Conservation (phyloP, 805 yeast genomes). For the Metschnikowia corniflorae region DNA sequence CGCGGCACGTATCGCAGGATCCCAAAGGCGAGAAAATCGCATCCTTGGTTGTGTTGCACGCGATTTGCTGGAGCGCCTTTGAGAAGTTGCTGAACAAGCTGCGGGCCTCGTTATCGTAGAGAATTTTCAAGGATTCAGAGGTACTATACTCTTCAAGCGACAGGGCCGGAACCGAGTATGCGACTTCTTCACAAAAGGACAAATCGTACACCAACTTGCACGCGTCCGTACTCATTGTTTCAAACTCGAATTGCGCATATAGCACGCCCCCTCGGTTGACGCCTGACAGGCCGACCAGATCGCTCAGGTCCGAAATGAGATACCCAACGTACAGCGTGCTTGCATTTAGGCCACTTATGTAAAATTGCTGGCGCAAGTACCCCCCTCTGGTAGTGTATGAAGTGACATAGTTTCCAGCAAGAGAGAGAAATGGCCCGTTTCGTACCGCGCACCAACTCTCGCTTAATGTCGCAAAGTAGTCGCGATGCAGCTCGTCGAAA, state of each 20-base stretch:
- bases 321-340: slow-evolving; percentile 65
- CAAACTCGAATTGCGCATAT: slow-evolving; percentile 53
- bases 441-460: slow-evolving; percentile 71
- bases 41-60: slow-evolving; percentile 69
- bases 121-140: slow-evolving; percentile 18
- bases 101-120: slow-evolving; percentile 65
- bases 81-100: slow-evolving; percentile 61
- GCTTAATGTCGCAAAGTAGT: slow-evolving; percentile 38
- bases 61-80: slow-evolving; percentile 67
- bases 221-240: slow-evolving; percentile 48
- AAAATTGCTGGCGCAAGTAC: slow-evolving; percentile 57
- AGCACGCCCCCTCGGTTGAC: slow-evolving; percentile 58
- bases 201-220: slow-evolving; percentile 75
- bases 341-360: slow-evolving; percentile 54
- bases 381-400: slow-evolving; percentile 45
- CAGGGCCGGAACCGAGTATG: slow-evolving; percentile 76
- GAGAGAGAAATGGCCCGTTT: slow-evolving; percentile 43
- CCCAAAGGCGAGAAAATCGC: slow-evolving; percentile 70
- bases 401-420: slow-evolving; percentile 22
- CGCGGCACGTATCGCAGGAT: slow-evolving; percentile 68
- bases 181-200: slow-evolving; percentile 75
- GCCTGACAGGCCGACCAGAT: slow-evolving; percentile 16
- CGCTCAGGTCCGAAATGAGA: slow-evolving; percentile 47
- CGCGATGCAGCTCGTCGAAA: slow-evolving; percentile 39
- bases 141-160: slow-evolving; percentile 7